Conservation (phyloP, 345 rosid species). For the Salix suchowensis region DNA sequence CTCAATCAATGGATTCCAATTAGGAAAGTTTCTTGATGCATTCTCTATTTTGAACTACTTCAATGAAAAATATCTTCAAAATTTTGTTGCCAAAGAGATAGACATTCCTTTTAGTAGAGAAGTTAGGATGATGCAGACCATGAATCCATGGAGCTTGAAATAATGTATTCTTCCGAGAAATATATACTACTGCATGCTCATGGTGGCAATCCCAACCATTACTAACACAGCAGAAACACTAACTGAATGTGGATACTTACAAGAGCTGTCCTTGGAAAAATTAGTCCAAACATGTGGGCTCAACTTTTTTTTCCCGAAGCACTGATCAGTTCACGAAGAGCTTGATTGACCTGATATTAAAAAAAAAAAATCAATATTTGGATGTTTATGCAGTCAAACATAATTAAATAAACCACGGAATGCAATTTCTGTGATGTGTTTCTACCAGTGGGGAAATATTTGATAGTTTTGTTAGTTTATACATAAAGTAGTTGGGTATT, state of each 20-base stretch:
- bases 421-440: not conserved
- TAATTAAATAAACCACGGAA: not conserved
- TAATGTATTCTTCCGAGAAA: not conserved
- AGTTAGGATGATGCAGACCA: not conserved
- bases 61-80: too few species aligned
- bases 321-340: slow-evolving; percentile 62
- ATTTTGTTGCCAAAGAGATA: not conserved
- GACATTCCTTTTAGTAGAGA: not conserved
- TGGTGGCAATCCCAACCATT: not conserved
- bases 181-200: not conserved
- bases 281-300: slow-evolving; percentile 71
- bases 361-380: not conserved
- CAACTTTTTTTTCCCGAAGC: slow-evolving; percentile 51
- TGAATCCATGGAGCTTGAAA: not conserved
- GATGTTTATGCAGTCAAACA: not conserved
- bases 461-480: not conserved
- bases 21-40: too few species aligned
- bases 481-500: not conserved
- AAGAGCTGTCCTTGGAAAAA: slow-evolving; percentile 38
- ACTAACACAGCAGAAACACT: not conserved
- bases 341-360: slow-evolving; percentile 74
- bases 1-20: too few species aligned
- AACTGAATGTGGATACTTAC: slow-evolving; percentile 28
- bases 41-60: too few species aligned
- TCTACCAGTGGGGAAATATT: not conserved